Base-by-base conservation (phyloP, 1,284 basidiomycete genomes). In the Phaffia rhodozyma region DNA sequence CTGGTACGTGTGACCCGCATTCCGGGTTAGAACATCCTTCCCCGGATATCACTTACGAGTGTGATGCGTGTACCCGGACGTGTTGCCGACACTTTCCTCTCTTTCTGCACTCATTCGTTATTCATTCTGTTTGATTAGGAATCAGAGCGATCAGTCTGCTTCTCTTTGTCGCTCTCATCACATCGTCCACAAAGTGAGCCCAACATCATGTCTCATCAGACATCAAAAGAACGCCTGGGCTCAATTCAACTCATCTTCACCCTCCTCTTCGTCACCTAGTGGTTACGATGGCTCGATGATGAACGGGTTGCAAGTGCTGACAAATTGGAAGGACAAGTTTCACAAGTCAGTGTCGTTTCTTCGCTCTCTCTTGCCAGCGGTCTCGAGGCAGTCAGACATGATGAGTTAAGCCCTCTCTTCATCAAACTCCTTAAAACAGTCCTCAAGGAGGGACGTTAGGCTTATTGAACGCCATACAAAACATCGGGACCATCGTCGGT, bases 401-500 rank as follows among this genome's bases (percentile, higher is more conserved):
- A 43, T 11, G 13, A 67, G 49, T 68, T 65, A 64, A 66, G 67
- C 49, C 21, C 49, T 18, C 68, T 61, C 32, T 70, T 69, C 66
- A 65, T 66, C 56, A 48, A 70, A 51, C 68, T 67, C 23, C 32
- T 43, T 11, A 60, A 61, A 57, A 53, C 55, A 30, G 38, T 49
- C 63, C 63, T 4, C 23, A 55, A 13, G 58, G 58, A 20, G 32
- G 67, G 66, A 23, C 65, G 62, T 60, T 60, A 53, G 56, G 57
- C 13, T 25, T 63, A 21, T 53, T 88, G 60, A 87, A 86, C 71
- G 86, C 86, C 64, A 86, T 87, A 64, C 86, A 88, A 75, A 83
- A 68, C 67, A 76, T 70, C 52, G 56, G 64, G 51, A 59, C 3
- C 0, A 60, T 62, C 5, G 49, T 54, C 25, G 68, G 66, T 54